Percentiles rank a stretch among this genome's conserved stretches.
Evolutionary conservation across 75 land plant species (phyloP).

Genomic region (Chamaecyparis obtusa): DNA sequence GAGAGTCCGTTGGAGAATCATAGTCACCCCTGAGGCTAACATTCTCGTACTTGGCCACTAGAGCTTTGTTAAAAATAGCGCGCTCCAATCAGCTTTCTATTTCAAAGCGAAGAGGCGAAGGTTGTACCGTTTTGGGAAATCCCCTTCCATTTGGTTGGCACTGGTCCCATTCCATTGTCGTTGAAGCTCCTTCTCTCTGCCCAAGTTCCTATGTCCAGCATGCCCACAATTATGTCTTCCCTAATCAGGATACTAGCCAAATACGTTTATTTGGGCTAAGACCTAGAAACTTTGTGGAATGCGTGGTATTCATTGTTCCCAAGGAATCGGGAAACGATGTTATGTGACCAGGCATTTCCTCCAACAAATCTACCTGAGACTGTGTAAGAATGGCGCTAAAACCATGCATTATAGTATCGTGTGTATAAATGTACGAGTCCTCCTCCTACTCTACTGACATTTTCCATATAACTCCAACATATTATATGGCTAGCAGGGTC

Average conservation of each 20-base stretch:
- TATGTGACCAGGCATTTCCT: conserved; percentile 13
- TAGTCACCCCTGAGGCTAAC: neutral
- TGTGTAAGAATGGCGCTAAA: conserved; percentile 25
- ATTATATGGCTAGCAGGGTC: too few species aligned
- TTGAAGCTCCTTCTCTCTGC: conserved; percentile 51
- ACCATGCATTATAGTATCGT: conserved; percentile 27
- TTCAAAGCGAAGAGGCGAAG: neutral
- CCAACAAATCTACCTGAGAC: conserved; percentile 8
- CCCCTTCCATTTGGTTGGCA: neutral
- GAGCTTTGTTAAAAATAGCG: conserved; percentile 14
- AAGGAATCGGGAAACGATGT: conserved; percentile 11
- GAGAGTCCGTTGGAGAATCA: conserved; percentile 13
- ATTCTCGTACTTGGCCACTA: conserved; percentile 7
- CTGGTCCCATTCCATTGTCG: conserved; percentile 15
- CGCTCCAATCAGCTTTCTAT: conserved; percentile 25
- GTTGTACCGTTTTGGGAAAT: neutral
- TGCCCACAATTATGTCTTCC: conserved; percentile 35
- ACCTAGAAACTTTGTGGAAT: conserved; percentile 26
- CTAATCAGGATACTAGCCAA: conserved; percentile 21
- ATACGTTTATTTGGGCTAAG: conserved; percentile 15
- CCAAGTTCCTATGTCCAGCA: conserved; percentile 70
- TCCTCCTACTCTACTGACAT: neutral
- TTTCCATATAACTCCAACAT: too few species aligned
- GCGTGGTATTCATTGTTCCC: conserved; percentile 33
- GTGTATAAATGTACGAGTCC: conserved; percentile 13